Percentiles rank a stretch among this genome's conserved stretches.
Evolutionary conservation across 306 rosid genomes (phyloP).

Genomic region (Chamaecrista fasciculata): DNA sequence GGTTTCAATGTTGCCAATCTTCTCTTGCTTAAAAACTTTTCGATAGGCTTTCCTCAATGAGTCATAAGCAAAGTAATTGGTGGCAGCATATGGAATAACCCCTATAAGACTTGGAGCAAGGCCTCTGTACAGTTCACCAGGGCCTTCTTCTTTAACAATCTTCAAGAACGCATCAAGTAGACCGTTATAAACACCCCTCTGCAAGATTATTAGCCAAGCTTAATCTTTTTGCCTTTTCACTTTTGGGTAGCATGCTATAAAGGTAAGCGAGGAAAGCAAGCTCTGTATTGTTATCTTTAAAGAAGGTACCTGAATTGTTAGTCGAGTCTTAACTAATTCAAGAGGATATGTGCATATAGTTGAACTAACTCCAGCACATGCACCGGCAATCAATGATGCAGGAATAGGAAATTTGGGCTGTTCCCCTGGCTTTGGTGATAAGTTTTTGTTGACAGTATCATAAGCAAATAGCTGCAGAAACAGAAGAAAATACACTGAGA

Average conservation of each 20-base stretch:
- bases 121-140: conserved; percentile 83
- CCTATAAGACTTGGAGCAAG: conserved; percentile 90
- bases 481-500: conserved; percentile 30
- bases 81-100: conserved; percentile 86
- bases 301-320: conserved; percentile 78
- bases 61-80: conserved; percentile 90
- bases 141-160: conserved; percentile 82
- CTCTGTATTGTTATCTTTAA: neutral
- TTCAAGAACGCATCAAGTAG: conserved; percentile 80
- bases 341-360: conserved; percentile 89
- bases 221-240: conserved; percentile 1
- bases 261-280: conserved; percentile 6
- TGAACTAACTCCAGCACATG: conserved; percentile 97
- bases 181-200: conserved; percentile 81
- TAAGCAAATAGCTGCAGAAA: conserved; percentile 87
- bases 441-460: conserved; percentile 82
- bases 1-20: conserved; percentile 89
- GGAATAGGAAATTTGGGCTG: conserved; percentile 69
- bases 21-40: conserved; percentile 68
- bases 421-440: conserved; percentile 77
- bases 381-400: conserved; percentile 91
- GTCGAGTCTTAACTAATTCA: conserved; percentile 85
- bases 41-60: conserved; percentile 73
- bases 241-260: neutral
- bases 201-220: conserved; percentile 37